Evolutionary conservation across 2,329 filamentous ascomycete species (phyloP).

Genomic region (Colletotrichum paranaense): DNA sequence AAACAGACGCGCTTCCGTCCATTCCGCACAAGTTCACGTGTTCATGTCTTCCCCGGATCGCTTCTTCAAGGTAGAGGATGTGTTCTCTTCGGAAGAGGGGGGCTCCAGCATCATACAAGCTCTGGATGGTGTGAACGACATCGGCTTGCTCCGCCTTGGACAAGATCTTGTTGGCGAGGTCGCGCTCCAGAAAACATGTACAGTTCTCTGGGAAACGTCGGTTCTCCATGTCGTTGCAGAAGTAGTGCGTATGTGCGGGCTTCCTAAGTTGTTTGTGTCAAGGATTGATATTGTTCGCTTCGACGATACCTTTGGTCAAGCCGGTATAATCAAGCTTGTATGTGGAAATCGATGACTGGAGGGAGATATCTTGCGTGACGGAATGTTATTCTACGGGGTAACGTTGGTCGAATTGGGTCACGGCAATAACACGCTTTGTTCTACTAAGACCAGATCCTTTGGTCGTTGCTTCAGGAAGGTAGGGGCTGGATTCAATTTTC

Average conservation of each 20-base stretch:
- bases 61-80: background rate
- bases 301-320: background rate
- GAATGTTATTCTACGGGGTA: no score
- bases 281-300: background rate
- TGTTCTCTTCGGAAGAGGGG: background rate
- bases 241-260: background rate
- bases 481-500: no score
- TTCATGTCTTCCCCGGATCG: background rate
- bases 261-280: background rate
- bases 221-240: background rate
- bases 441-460: background rate
- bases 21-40: background rate
- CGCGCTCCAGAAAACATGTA: background rate
- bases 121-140: background rate
- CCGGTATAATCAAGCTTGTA: background rate
- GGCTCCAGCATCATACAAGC: background rate
- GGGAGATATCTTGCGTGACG: no score
- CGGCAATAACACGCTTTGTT: background rate
- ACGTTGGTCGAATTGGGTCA: background rate
- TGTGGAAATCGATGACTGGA: background rate
- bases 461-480: background rate
- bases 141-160: background rate
- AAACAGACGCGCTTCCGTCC: background rate
- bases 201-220: background rate
- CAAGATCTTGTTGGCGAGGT: background rate